These are phyloP conservation scores for Venturiaceae sp. DNA, from an alignment of 2,329 filamentous ascomycete genomes.

Conservation along the genomic window DNA sequence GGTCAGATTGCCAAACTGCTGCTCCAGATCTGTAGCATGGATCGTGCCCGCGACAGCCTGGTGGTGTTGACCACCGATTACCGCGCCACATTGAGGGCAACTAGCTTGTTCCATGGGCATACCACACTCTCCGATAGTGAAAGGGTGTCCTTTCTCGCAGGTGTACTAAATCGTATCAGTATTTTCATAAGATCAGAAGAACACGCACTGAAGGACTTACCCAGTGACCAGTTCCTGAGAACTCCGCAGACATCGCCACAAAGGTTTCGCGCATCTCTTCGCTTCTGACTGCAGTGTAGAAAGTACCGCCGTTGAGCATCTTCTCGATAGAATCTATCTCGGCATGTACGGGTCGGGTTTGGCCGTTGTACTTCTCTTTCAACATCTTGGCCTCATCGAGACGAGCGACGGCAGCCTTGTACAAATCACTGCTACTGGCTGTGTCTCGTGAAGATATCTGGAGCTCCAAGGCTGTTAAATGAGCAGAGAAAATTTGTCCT, in stretches of 20 bases:
- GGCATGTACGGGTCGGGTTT: conserved; percentile 24
- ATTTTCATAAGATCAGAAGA: conserved; percentile 5
- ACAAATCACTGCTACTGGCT: conserved; percentile 9
- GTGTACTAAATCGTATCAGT: conserved; percentile 20
- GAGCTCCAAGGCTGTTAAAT: conserved; percentile 36
- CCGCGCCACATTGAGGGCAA: conserved; percentile 53
- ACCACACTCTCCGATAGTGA: conserved; percentile 57
- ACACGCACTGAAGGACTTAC: conserved; percentile 14
- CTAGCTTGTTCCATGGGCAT: conserved; percentile 51
- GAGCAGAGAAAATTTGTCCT: conserved; percentile 40
- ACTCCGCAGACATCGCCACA: conserved; percentile 36
- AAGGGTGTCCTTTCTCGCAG: conserved; percentile 32
- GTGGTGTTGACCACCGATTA: conserved; percentile 48
- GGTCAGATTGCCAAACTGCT: neutral
- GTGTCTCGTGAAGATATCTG: conserved; percentile 11
- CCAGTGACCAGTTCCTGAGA: conserved; percentile 38
- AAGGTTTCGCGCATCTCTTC: conserved; percentile 37
- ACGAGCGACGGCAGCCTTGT: conserved; percentile 13
- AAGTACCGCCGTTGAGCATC: conserved; percentile 37
- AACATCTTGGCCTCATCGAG: conserved; percentile 17
- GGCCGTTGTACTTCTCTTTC: conserved; percentile 14
- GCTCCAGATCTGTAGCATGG: conserved; percentile 40
- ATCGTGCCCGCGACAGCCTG: conserved; percentile 40
- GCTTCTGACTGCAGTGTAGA: conserved; percentile 34
- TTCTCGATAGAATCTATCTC: conserved; percentile 38